A percentile compares a stretch with the other conserved stretches of the same genome.
These are phyloP conservation scores for Penicillium dipodomyicola DNA, from an alignment of 495 filamentous ascomycete genomes.

Conservation along the genomic window DNA sequence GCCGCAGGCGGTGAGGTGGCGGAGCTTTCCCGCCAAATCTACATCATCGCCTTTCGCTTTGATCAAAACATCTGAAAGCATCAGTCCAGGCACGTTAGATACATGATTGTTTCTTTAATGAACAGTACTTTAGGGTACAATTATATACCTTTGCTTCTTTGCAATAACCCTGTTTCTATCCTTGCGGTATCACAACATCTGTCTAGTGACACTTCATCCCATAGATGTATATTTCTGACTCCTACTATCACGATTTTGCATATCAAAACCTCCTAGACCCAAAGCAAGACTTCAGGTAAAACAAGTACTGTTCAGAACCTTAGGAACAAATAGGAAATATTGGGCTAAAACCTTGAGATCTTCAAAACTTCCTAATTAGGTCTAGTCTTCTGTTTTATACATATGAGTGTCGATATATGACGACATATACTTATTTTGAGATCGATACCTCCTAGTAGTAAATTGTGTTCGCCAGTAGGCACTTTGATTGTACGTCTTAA, in stretches of 20 bases:
- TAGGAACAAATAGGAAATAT: background rate
- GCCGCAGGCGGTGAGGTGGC: conserved; percentile 36
- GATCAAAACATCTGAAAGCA: background rate
- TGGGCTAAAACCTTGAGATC: background rate
- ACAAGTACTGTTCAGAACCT: background rate
- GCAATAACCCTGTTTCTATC: background rate
- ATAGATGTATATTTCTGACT: background rate
- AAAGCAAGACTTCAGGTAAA: background rate
- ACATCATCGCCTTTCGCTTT: conserved; percentile 6
- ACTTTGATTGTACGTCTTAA: background rate
- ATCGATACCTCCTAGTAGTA: background rate
- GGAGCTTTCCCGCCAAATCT: conserved; percentile 8
- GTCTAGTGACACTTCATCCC: background rate
- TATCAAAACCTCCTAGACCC: background rate
- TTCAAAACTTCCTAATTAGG: background rate
- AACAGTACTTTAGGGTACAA: background rate
- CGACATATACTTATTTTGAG: background rate
- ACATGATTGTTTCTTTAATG: background rate
- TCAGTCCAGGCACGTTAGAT: background rate
- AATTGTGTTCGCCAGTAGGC: background rate
- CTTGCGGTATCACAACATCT: background rate
- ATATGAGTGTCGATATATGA: background rate
- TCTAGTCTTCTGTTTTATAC: background rate
- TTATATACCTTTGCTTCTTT: background rate
- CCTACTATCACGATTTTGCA: background rate